Evolutionary conservation across 1,284 basidiomycete species (phyloP), one percentile per base, ranked within the genome.

Genomic region (Cryptococcus sp.): DNA sequence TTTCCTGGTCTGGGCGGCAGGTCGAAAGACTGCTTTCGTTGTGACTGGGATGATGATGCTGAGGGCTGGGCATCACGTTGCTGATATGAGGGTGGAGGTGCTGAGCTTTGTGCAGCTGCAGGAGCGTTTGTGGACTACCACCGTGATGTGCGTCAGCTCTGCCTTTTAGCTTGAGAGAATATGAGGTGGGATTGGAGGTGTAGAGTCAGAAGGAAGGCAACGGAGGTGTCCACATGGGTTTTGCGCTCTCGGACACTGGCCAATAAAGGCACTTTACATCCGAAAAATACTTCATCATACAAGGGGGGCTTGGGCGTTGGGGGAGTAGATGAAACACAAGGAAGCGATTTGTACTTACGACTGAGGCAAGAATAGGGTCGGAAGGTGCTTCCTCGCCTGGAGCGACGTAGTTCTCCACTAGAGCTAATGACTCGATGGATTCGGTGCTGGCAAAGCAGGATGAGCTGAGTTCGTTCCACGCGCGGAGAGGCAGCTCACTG

Each of bases 401-500:
- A 19, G 70, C 67, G 5, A 70, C 59, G 44, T 77, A 75, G 58
- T 77, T 71, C 54, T 77, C 69, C 1, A 74, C 67, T 11, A 77
- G 55, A 11, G 73, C 69, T 11, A 77, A 52, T 8, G 74, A 72
- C 29, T 75, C 73, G 54, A 77, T 77, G 3, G 73, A 74, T 56
- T 75, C 74, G 57, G 75, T 77, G 60, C 75, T 77, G 8, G 8
- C 29, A 13, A 55, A 0, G 16, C 25, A 29, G 15, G 37, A 46
- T 44, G 15, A 49, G 41, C 19, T 34, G 37, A 45, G 48, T 39
- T 57, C 16, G 29, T 17, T 5, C 6, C 20, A 22, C 22, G 22
- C 45, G 3, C 8, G n/a, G 6, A 20, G 19, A 4, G 46, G 15
- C 5, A 47, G 40, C 88, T 68, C 73, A 87, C 90, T 95, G 52